Percentiles rank a stretch among this genome's conserved stretches.
These are phyloP conservation scores for Ascochyta lentis DNA, from an alignment of 2,329 filamentous ascomycete genomes.

Conservation along the genomic window DNA sequence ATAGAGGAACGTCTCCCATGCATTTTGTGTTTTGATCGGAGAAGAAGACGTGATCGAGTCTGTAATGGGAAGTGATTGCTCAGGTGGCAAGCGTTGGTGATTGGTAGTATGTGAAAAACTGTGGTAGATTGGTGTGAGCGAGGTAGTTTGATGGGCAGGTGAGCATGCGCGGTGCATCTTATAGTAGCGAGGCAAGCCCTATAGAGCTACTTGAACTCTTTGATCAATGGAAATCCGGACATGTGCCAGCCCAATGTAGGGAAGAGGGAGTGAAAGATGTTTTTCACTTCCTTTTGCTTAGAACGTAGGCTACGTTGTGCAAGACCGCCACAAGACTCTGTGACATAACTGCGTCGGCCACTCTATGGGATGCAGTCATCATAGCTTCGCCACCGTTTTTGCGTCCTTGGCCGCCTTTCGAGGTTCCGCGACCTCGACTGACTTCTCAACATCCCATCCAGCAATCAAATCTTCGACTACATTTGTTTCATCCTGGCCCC, in stretches of 20 bases:
- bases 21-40: neutral
- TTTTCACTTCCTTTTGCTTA: too few species aligned
- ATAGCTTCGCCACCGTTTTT: neutral
- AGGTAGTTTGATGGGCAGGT: neutral
- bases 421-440: conserved; percentile 3
- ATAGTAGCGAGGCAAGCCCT: neutral
- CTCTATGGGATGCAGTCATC: neutral
- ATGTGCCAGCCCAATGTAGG: too few species aligned
- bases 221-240: too few species aligned
- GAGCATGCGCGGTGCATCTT: neutral
- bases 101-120: neutral
- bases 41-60: neutral
- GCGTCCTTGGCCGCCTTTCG: neutral
- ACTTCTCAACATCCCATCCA: conserved; percentile 32
- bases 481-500: conserved; percentile 45
- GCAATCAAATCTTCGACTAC: conserved; percentile 45
- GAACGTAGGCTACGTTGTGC: too few species aligned
- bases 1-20: neutral
- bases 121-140: neutral
- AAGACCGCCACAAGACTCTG: too few species aligned
- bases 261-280: too few species aligned
- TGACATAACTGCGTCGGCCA: too few species aligned
- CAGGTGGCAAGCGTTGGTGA: neutral
- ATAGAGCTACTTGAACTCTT: too few species aligned
- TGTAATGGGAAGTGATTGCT: neutral